Base-by-base conservation (phyloP, 2,329 filamentous ascomycete species). In the Penicillium sumatraense region DNA sequence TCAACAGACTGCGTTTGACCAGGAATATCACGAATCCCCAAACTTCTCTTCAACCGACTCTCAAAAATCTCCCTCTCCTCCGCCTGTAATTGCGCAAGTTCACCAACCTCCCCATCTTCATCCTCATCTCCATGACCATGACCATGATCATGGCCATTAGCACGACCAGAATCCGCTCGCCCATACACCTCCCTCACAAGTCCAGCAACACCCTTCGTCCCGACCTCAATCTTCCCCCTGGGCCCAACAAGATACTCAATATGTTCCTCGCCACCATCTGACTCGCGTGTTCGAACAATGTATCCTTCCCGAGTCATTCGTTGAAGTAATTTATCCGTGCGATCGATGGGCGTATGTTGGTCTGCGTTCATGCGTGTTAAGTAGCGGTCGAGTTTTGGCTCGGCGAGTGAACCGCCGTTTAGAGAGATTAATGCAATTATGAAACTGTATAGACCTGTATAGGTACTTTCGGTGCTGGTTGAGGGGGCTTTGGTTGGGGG, bases 211-310 rank as follows among this genome's bases (percentile, higher is more conserved):
- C 89, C 90, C 47, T 86, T 82, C n/a, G 87, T 80, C 0, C 89
- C 90, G 31, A 98, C 84, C 73, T 98, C 95, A 7, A 93, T 81
- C 74, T 89, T 95, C 5, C 90, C 93, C 20, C 95, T 83, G 5
- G 91, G 89, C 0, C 95, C 95, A 13, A 97, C 84, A 53, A 89
- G 84, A 83, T 91, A 99, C 45, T 90, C 92, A 7, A 91, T 81
- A 2, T 85, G 81, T 59, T 93, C 87, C 33, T 96, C 90, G 23
- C 89, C 90, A 1, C 85, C 86, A 64, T 75, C 75, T 60, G 71
- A 83, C 63, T 97, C 92, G 18, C 87, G 83, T 47, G 87, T 82
- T 60, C 86, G 89, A 31, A 92, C 81, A 2, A 99, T 78, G 68
- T 99, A 99, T 0, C 89, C 90, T 51, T 98, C 92, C 60, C 84